A percentile compares a stretch with the other conserved stretches of the same genome.
Evolutionary conservation across 192 early-diverging fungal species (phyloP).

Genomic region (Ambispora gerdemannii): DNA sequence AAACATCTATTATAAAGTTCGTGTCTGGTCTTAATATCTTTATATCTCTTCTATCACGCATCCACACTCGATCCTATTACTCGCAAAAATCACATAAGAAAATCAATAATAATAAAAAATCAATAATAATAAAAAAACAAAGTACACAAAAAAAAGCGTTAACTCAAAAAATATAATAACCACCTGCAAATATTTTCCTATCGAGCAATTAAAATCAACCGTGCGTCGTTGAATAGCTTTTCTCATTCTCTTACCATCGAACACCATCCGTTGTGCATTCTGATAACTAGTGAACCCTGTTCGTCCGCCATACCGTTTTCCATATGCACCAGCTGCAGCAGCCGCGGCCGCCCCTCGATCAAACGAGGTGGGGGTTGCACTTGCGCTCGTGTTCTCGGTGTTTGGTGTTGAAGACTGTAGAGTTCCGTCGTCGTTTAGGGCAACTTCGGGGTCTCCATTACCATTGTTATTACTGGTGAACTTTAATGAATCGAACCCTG

Average conservation of each 20-base stretch:
- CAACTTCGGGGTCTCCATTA: no score
- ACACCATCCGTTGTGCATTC: constrained; percentile 30
- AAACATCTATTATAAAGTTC: constrained; percentile 73
- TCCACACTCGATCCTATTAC: constrained; percentile 53
- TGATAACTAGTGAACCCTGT: constrained; percentile 6
- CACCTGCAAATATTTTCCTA: constrained; percentile 77
- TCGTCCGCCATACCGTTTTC: constrained; percentile 3
- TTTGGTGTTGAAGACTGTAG: no score
- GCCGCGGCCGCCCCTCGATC: not conserved
- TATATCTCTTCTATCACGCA: constrained; percentile 51
- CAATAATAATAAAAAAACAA: constrained; percentile 27
- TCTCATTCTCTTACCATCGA: constrained; percentile 77
- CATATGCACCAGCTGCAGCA: not conserved
- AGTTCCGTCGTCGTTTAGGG: no score
- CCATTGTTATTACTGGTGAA: no score
- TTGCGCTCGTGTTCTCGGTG: no score
- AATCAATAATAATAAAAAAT: constrained; percentile 36
- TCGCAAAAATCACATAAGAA: constrained; percentile 31
- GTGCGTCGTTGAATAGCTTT: constrained; percentile 91
- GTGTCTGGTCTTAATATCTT: constrained; percentile 64
- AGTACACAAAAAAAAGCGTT: no score
- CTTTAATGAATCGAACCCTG: no score
- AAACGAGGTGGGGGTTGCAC: no score
- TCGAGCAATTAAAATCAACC: constrained; percentile 86
- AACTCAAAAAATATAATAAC: not conserved